Base-by-base conservation (phyloP, 2,329 filamentous ascomycete genomes). In the Scytalidium sp. region DNA sequence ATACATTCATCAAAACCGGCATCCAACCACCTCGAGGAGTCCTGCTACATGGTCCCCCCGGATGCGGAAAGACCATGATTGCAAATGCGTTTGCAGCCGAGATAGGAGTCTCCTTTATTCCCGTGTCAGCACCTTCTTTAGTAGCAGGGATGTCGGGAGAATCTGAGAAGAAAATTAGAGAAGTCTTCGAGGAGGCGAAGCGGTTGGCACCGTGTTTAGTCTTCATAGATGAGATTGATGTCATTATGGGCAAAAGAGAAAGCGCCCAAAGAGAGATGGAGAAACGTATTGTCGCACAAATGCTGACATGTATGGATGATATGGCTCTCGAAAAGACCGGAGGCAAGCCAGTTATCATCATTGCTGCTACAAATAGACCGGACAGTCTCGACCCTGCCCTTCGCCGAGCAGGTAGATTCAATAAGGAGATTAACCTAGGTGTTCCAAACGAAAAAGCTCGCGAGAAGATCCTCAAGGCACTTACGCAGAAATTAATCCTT, bases 221-320 rank as follows among this genome's bases (percentile, higher is more conserved):
- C 3, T 95, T 97, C 62, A 88, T 97, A 50, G 91, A 96, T 58
- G 87, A 96, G 59, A 89, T 97, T 46, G 92, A 99, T 67, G 86
- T 87, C 3, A 94, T 97, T 60, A 89, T 91, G 45, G 88, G 89
- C 0, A 96, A 95, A 66, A 79, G 88, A 49, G 90, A 96, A 55
- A 88, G 83, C 48, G 84, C 87, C 1, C 88, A 94, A 61, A 85
- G 87, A 61, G 90, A 96, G 56, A 93, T 95, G 83, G 91, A 96
- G 65, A 89, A 90, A 63, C 78, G 91, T 47, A 94, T 95, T 54
- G 86, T 95, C 11, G 82, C 84, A 1, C 88, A 96, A 63, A 83
- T 97, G 56, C 74, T 90, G 49, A 86, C 87, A 19, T 95, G 91
- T 50, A 95, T 97, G 87, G 88, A 91, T 61, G 85, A 88, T 49